phyloP scores from a whole-genome alignment of 768 basidiomycete genomes.

The Pleurotus platypus region DNA sequence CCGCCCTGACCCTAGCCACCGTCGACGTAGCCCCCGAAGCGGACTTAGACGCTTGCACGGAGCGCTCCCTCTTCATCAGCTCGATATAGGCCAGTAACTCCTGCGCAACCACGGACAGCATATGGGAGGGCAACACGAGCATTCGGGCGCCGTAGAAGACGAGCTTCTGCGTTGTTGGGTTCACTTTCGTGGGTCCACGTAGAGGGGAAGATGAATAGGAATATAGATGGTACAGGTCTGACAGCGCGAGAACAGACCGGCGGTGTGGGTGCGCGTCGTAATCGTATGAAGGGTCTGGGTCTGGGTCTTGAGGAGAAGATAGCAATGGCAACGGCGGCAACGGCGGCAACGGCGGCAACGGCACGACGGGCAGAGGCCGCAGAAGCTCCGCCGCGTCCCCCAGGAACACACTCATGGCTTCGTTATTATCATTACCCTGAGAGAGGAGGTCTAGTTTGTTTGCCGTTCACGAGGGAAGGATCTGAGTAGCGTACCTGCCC shows the following conservation, averaged over 20 bases:
- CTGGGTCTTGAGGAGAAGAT: neutral
- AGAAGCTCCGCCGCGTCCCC: slow-evolving; percentile 51
- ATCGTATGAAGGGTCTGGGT: slow-evolving; percentile 15
- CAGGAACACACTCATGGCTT: slow-evolving; percentile 50
- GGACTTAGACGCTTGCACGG: neutral
- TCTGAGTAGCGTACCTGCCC: slow-evolving; percentile 37
- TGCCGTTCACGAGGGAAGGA: neutral
- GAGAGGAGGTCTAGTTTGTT: slow-evolving; percentile 6
- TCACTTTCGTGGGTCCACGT: slow-evolving; percentile 7
- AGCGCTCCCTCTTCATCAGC: neutral
- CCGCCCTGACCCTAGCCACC: too few species aligned
- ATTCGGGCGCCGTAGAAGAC: slow-evolving; percentile 68
- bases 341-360: slow-evolving; percentile 3
- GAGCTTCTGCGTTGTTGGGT: slow-evolving; percentile 56
- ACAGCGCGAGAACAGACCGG: slow-evolving; percentile 44
- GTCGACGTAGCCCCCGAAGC: too few species aligned
- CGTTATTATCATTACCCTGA: slow-evolving; percentile 34
- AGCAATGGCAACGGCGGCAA: slow-evolving; percentile 1
- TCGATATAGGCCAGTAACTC: slow-evolving; percentile 27
- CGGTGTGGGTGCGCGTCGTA: slow-evolving; percentile 34
- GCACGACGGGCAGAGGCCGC: slow-evolving; percentile 39
- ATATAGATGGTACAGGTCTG: slow-evolving; percentile 47
- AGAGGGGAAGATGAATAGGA: too few species aligned
- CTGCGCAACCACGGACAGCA: slow-evolving; percentile 37
- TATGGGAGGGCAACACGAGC: slow-evolving; percentile 39